These are phyloP conservation scores for Teunomyces stri DNA, from an alignment of 805 yeast genomes.

Conservation along the genomic window DNA sequence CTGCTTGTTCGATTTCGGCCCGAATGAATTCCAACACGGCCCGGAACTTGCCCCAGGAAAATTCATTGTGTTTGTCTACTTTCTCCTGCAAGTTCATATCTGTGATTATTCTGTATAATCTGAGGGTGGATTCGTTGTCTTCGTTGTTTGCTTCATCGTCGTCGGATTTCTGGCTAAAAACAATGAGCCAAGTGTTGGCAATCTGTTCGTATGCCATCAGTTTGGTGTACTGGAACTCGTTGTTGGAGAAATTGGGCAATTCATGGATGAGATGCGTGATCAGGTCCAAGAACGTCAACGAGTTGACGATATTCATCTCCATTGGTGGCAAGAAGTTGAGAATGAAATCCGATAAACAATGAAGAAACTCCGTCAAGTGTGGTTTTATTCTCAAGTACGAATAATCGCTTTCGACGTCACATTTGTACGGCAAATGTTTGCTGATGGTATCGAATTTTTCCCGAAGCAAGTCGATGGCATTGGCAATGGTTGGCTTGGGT, in stretches of 20 bases:
- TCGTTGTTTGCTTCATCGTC: constrained; percentile 8
- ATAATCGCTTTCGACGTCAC: constrained; percentile 71
- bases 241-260: constrained; percentile 63
- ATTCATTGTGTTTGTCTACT: constrained; percentile 44
- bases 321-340: constrained; percentile 70
- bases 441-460: constrained; percentile 45
- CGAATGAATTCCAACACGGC: constrained; percentile 44
- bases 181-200: constrained; percentile 54
- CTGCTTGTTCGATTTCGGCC: constrained; percentile 35
- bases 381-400: constrained; percentile 73
- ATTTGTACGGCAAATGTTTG: constrained; percentile 67
- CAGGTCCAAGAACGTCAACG: constrained; percentile 61
- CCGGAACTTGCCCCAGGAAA: constrained; percentile 41
- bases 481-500: constrained; percentile 56
- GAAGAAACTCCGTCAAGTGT: constrained; percentile 63
- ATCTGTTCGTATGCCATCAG: constrained; percentile 60
- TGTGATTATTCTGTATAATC: constrained; percentile 29
- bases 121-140: constrained; percentile 15
- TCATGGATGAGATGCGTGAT: constrained; percentile 59
- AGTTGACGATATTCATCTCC: constrained; percentile 50
- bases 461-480: constrained; percentile 50
- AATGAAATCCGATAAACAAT: constrained; percentile 71
- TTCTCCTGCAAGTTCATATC: constrained; percentile 41
- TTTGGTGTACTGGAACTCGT: constrained; percentile 52
- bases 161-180: constrained; percentile 26